Evolutionary conservation across 768 basidiomycete genomes (phyloP), one percentile per base, ranked within the genome.

Genomic region (Lactarius hengduanensis): DNA sequence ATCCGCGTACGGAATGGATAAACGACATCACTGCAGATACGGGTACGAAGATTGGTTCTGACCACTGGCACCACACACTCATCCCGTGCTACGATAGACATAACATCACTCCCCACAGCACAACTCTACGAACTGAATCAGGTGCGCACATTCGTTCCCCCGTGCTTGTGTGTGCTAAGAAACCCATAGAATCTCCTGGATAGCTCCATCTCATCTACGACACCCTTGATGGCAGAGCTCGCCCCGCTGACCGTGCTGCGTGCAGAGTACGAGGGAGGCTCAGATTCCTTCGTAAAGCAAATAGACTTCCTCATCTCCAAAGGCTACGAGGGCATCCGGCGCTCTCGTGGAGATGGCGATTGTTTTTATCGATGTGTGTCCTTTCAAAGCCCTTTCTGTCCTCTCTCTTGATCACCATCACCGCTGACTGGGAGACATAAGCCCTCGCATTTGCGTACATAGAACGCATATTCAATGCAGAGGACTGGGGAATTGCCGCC

Each of bases 281-380:
- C 86, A 0, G 77, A 78, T 10, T 72, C 78, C 6, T 92, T 95
- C 72, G 73, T 90, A 6, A 79, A 82, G 63, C 92, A 96, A 77
- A 89, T 98, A 67, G 85, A 90, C 69, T 86, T 84, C 77, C 78
- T 98, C 26, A 77, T 79, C 57, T 71, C 70, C 18, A 77, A 86
- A 54, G 93, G 92, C 1, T 95, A 84, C 77, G 78, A 78, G 40
- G 79, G 77, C 13, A 80, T 96, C 53, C 82, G 92, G 72, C 80
- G 92, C 62, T 85, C 90, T 0, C 83, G 87, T 77, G 94, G 94
- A 78, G 85, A 86, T 72, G 85, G 95, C 0, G 91, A 92, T 74
- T 96, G 95, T 74, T 96, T 96, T 76, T 97, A 96, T 75, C 82
- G 94, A 82, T 89, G 92, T 92, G 78, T 74, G 63, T 45, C 26